phyloP scores from a whole-genome alignment of 495 filamentous ascomycete genomes.

The Neurospora cerealis region DNA sequence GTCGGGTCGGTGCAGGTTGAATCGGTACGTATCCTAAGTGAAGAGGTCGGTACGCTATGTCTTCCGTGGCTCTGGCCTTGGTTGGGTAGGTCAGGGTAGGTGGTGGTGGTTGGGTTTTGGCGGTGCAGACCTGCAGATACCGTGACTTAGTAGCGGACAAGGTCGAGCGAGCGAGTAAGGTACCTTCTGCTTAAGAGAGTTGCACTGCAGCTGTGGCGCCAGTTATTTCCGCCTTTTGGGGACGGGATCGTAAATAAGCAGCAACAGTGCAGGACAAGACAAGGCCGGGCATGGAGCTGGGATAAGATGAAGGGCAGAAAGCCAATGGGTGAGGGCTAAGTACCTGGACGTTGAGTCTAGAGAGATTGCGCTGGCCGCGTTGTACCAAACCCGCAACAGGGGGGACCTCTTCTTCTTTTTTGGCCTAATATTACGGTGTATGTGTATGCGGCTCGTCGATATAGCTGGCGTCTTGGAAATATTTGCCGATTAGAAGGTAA shows the following conservation, averaged over 20 bases:
- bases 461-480: neutral
- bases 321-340: neutral
- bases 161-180: neutral
- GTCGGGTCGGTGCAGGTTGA: neutral
- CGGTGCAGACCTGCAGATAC: neutral
- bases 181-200: neutral
- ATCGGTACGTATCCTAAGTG: neutral
- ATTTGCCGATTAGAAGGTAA: neutral
- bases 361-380: neutral
- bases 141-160: neutral
- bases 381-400: neutral
- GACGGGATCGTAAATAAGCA: neutral
- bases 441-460: neutral
- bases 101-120: neutral
- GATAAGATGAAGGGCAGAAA: neutral
- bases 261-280: neutral
- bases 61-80: neutral
- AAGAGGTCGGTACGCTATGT: neutral
- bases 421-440: neutral
- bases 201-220: neutral
- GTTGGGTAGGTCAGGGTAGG: neutral
- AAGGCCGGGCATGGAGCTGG: neutral
- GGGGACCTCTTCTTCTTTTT: neutral
- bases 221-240: neutral
- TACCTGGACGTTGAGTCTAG: neutral